These are phyloP conservation scores for Hibiscus tridactylites DNA, from an alignment of 345 rosid species.

Conservation along the genomic window DNA sequence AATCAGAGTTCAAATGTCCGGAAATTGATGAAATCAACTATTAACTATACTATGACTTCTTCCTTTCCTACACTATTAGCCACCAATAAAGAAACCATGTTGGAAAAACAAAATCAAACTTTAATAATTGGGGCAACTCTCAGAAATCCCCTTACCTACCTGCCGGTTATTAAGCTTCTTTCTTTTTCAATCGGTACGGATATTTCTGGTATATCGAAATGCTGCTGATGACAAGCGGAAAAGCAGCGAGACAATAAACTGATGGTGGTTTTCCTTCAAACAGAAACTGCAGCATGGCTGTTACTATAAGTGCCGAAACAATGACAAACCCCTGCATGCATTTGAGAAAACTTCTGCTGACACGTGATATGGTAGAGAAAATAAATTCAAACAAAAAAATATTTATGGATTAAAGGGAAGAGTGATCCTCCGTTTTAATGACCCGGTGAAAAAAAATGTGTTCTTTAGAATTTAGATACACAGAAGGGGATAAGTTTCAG, in stretches of 20 bases:
- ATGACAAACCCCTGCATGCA: slow-evolving; percentile 82
- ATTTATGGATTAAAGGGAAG: neutral
- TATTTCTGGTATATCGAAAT: slow-evolving; percentile 84
- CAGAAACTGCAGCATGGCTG: slow-evolving; percentile 78
- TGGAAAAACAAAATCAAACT: neutral
- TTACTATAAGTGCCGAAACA: slow-evolving; percentile 88
- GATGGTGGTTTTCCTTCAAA: slow-evolving; percentile 94
- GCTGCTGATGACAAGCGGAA: slow-evolving; percentile 79
- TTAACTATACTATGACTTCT: neutral
- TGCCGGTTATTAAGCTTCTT: slow-evolving; percentile 41
- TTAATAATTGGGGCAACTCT: neutral
- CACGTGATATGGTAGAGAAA: neutral
- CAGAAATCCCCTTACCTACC: neutral
- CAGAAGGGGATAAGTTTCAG: neutral
- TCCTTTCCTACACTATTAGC: neutral
- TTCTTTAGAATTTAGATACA: neutral
- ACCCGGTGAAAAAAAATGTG: neutral
- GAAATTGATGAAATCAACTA: neutral
- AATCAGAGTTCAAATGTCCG: no score
- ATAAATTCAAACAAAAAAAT: neutral
- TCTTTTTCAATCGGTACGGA: slow-evolving; percentile 61
- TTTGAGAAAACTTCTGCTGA: neutral
- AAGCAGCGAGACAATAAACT: slow-evolving; percentile 55
- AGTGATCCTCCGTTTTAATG: neutral
- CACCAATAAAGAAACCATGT: neutral